These are phyloP conservation scores for Blastocystis sp. DNA, from an alignment of 352 stramenopile species.

Conservation along the genomic window DNA sequence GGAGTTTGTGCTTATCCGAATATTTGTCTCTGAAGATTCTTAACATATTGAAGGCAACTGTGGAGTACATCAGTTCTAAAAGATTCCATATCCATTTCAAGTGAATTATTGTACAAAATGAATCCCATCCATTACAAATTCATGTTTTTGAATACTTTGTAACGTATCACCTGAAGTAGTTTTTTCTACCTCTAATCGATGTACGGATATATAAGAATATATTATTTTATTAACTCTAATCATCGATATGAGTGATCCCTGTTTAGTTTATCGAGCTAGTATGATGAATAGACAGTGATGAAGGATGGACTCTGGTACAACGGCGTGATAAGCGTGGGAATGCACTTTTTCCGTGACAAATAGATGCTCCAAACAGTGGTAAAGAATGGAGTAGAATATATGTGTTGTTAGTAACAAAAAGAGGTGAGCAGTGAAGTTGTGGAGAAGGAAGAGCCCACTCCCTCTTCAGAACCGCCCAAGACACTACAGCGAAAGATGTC, in stretches of 20 bases:
- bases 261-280: not conserved
- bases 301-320: conserved; percentile 15
- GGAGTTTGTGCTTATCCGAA: too few relatives aligned
- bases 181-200: not conserved
- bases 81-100: too few relatives aligned
- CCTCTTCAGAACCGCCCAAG: not conserved
- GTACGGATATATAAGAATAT: not conserved
- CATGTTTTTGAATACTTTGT: too few relatives aligned
- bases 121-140: too few relatives aligned
- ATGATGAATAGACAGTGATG: not conserved
- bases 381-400: not conserved
- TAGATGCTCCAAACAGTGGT: not conserved
- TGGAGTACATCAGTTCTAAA: too few relatives aligned
- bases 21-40: too few relatives aligned
- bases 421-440: not conserved
- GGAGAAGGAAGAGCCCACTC: not conserved
- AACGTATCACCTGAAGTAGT: not conserved
- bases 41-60: too few relatives aligned
- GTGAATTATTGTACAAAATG: too few relatives aligned
- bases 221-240: not conserved
- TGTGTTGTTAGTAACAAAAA: not conserved
- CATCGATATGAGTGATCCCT: not conserved
- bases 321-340: not conserved
- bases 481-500: not conserved
- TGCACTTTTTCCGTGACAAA: not conserved